Percentiles rank a stretch among this genome's conserved stretches.
These are phyloP conservation scores for Phytophthora pluvialis DNA, from an alignment of 352 stramenopile genomes.

Conservation along the genomic window DNA sequence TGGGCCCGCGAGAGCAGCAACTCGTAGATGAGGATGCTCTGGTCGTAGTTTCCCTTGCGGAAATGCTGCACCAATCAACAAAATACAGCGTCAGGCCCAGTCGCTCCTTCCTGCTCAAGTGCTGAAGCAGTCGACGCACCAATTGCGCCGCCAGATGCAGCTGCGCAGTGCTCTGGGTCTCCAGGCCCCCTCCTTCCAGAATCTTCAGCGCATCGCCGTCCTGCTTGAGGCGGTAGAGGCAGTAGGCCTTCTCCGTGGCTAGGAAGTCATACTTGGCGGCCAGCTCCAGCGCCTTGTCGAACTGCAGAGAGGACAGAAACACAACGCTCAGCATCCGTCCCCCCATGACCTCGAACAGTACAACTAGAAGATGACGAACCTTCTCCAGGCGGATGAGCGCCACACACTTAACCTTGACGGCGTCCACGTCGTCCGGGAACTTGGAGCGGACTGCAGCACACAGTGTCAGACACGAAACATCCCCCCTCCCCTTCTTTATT, in stretches of 20 bases:
- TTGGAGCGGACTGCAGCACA: constrained; percentile 66
- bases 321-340: constrained; percentile 5
- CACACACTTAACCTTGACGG: constrained; percentile 85
- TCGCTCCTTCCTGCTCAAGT: neutral
- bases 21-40: constrained; percentile 82
- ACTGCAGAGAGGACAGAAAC: constrained; percentile 38
- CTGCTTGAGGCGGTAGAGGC: constrained; percentile 82
- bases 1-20: constrained; percentile 52
- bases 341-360: neutral
- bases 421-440: constrained; percentile 72
- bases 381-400: constrained; percentile 85
- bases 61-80: constrained; percentile 54
- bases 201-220: constrained; percentile 67
- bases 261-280: constrained; percentile 75
- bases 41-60: constrained; percentile 66
- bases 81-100: constrained; percentile 6
- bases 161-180: constrained; percentile 47
- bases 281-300: constrained; percentile 86
- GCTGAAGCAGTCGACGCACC: constrained; percentile 33
- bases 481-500: neutral
- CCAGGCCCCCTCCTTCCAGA: constrained; percentile 34
- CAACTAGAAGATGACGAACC: constrained; percentile 28
- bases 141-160: constrained; percentile 77
- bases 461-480: constrained; percentile 15
- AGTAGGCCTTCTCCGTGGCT: constrained; percentile 75